Evolutionary conservation across 2,329 filamentous ascomycete genomes (phyloP), one percentile per base, ranked within the genome.

Genomic region (Sordariomycetes sp.): DNA sequence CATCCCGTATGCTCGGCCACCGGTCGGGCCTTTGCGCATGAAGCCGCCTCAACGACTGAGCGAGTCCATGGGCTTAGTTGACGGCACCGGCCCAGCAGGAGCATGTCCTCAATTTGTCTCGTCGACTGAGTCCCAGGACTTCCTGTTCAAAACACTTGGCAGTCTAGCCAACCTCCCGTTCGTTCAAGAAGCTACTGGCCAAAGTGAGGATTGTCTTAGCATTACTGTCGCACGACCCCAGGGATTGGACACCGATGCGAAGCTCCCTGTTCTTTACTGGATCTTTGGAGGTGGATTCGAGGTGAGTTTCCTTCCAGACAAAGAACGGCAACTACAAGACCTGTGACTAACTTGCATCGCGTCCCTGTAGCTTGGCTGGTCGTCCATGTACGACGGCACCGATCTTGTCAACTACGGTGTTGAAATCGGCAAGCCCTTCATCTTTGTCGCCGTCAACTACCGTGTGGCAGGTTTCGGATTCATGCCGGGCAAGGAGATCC

Each of bases 1-100:
- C 15, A 85, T 92, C 36, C 84, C 83, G 3, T 92, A 78, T 48
- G 82, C 83, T 3, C 64, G 84, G 41, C 70, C 82, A 2, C 84
- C 84, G 0, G 66, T 72, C 0, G 82, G 79, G 0, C 52, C 64
- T 3, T 61, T 86, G 18, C 75, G 85, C 12, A 68, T 92, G 21
- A 78, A 72, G 48, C 78, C 81, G 6, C 85, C 85, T 2, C 68
- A 77, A 48, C 50, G 41, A 16, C 57, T 84, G 14, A 73, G 66
- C 6, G 56, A 62, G 6, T 46, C 66, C 1, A 54, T 84, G 1
- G 35, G 78, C 2, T 78, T 64, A 0, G 62, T 82, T 24, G 66
- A 75, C 25, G 80, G 76, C 1, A 77, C 72, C 0, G 68, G 67
- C 0, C 45, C 54, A 14, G 68, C 79, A 1, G 68, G 65, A 8